Conservation (phyloP, 208 protist species). For the Crithidia acanthocephali region DNA sequence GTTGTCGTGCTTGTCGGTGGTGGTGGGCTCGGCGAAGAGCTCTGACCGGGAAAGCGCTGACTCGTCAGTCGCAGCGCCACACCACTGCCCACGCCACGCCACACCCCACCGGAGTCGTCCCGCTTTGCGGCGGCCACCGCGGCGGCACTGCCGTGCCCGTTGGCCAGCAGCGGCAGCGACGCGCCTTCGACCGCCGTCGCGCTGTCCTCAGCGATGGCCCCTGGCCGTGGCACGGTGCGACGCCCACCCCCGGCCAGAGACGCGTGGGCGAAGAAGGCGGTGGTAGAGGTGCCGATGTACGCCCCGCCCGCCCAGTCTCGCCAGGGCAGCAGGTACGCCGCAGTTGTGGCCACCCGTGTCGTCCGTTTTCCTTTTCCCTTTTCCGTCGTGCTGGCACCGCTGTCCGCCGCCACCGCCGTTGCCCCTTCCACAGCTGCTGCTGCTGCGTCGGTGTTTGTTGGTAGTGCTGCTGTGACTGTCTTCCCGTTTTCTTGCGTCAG, state of each 20-base stretch:
- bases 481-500: neutral
- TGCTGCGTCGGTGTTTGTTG: neutral
- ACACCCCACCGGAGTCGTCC: neutral
- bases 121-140: constrained; percentile 1
- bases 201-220: neutral
- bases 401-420: neutral
- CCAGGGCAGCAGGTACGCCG: constrained; percentile 26
- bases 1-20: too few relatives aligned
- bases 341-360: neutral
- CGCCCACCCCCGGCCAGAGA: constrained; percentile 27
- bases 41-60: constrained; percentile 25
- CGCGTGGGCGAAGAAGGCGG: constrained; percentile 27
- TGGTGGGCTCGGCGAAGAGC: neutral
- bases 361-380: neutral
- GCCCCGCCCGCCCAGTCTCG: constrained; percentile 35
- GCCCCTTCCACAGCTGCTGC: neutral
- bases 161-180: neutral
- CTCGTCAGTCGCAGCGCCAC: constrained; percentile 32
- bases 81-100: constrained; percentile 39
- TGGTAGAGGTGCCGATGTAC: constrained; percentile 30
- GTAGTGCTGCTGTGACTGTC: too few relatives aligned
- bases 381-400: neutral
- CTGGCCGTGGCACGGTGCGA: constrained; percentile 7
- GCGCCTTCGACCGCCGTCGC: neutral
- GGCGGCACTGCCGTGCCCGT: neutral